phyloP scores from a whole-genome alignment of 805 yeast genomes.

The Starmerella bombicola region DNA sequence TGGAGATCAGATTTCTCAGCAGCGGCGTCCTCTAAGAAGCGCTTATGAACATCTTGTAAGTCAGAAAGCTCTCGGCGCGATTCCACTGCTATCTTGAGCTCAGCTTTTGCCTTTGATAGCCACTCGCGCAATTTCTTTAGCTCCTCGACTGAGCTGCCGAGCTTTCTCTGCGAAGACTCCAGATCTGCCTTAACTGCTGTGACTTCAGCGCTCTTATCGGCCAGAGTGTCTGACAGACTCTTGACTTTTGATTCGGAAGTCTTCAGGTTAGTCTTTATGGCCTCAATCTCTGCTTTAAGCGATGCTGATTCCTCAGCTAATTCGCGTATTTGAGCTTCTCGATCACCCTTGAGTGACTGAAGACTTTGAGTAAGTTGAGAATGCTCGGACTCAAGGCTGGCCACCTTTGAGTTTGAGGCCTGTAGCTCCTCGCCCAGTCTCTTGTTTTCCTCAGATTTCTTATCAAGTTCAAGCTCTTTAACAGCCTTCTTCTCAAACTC shows the following conservation, averaged over 20 bases:
- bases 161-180: constrained; percentile 1
- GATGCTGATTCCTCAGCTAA: neutral
- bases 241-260: neutral
- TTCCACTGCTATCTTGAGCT: constrained; percentile 7
- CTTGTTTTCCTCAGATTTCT: neutral
- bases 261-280: neutral
- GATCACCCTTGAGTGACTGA: neutral
- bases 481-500: neutral
- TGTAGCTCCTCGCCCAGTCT: neutral
- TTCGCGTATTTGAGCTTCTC: neutral
- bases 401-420: too few relatives aligned
- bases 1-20: neutral
- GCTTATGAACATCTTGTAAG: constrained; percentile 10
- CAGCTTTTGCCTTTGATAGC: constrained; percentile 21
- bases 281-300: neutral
- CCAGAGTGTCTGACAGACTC: neutral
- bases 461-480: neutral
- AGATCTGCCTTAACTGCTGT: constrained; percentile 1
- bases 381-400: neutral
- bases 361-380: neutral
- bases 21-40: neutral
- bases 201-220: neutral
- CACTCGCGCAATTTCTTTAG: constrained; percentile 16
- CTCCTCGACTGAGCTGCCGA: constrained; percentile 7
- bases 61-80: neutral